A percentile compares a stretch with the other conserved stretches of the same genome.
Conservation (phyloP, 2,329 filamentous ascomycete genomes). For the Emergomyces africanus region DNA sequence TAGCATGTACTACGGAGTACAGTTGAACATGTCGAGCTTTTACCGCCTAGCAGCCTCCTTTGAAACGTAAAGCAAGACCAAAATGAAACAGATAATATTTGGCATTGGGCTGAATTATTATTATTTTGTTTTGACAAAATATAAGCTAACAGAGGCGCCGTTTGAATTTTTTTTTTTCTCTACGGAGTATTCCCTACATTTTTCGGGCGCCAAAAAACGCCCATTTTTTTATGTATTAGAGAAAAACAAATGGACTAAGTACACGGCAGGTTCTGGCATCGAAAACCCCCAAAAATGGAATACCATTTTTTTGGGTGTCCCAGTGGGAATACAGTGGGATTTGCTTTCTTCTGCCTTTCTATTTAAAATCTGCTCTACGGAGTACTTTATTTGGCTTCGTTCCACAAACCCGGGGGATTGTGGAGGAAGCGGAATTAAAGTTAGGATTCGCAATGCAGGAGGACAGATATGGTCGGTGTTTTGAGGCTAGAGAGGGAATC, state of each 20-base stretch:
- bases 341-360: conserved; percentile 1
- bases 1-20: too few relatives aligned
- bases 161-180: too few relatives aligned
- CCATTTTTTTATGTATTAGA: not conserved
- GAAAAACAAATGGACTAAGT: not conserved
- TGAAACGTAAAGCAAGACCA: not conserved
- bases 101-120: too few relatives aligned
- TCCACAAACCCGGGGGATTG: too few relatives aligned
- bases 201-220: not conserved
- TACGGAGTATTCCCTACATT: not conserved
- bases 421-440: not conserved
- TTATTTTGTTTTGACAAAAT: too few relatives aligned
- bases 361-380: too few relatives aligned
- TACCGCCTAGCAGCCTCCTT: not conserved
- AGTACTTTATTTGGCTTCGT: too few relatives aligned
- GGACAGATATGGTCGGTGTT: not conserved
- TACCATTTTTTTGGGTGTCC: not conserved
- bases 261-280: not conserved
- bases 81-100: not conserved
- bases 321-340: not conserved
- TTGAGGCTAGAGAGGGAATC: not conserved
- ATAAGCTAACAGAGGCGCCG: not conserved
- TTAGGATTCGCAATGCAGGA: not conserved
- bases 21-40: not conserved
- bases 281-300: not conserved